phyloP scores from a whole-genome alignment of 768 basidiomycete genomes.

The Rhodotorula toruloides region DNA sequence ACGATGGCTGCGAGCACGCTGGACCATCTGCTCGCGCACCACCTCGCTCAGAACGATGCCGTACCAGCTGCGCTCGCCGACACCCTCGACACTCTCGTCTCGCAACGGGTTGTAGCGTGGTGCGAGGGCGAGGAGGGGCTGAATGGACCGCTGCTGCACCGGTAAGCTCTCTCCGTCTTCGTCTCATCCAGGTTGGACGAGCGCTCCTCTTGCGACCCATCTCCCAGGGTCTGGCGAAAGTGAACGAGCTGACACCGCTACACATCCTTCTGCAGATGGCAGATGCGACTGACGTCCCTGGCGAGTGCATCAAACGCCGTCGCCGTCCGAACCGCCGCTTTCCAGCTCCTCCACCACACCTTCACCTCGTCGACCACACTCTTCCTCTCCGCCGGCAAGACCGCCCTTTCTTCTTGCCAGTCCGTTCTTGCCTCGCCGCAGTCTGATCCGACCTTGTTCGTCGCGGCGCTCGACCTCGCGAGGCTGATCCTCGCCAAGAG shows the following conservation, averaged over 20 bases:
- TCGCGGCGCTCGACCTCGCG: slow-evolving; percentile 21
- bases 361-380: slow-evolving; percentile 18
- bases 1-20: neutral
- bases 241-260: too few species aligned
- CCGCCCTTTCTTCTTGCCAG: slow-evolving; percentile 9
- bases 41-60: slow-evolving; percentile 13
- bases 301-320: slow-evolving; percentile 11
- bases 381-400: slow-evolving; percentile 19
- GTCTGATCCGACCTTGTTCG: slow-evolving; percentile 17
- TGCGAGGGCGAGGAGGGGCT: slow-evolving; percentile 20
- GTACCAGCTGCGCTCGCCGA: neutral
- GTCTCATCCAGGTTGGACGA: too few species aligned
- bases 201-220: too few species aligned
- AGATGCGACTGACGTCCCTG: slow-evolving; percentile 29
- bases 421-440: slow-evolving; percentile 14
- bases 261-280: slow-evolving; percentile 20
- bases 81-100: neutral
- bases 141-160: slow-evolving; percentile 21
- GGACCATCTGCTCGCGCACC: slow-evolving; percentile 25
- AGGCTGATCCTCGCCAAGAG: slow-evolving; percentile 24
- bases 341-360: slow-evolving; percentile 24
- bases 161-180: slow-evolving; percentile 17
- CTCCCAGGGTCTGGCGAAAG: neutral
- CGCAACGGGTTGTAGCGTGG: neutral
- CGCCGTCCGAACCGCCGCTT: slow-evolving; percentile 26